A percentile compares a stretch with the other conserved stretches of the same genome.
phyloP scores from a whole-genome alignment of 1,284 basidiomycete genomes.

The Flammula alnicola region DNA sequence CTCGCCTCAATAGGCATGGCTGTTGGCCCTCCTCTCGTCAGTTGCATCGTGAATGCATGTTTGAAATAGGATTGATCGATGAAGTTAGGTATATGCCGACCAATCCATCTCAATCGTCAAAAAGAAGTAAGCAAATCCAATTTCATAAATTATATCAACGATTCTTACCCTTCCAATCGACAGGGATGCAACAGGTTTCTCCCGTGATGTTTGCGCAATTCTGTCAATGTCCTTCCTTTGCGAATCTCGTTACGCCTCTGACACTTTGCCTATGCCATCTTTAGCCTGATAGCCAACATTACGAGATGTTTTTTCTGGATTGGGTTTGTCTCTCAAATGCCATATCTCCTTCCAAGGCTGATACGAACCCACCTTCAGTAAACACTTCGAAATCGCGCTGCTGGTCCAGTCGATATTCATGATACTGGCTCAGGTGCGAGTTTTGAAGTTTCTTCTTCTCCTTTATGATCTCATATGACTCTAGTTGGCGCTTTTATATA shows the following conservation, averaged over 20 bases:
- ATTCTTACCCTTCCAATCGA: slow-evolving; percentile 4
- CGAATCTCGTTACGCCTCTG: slow-evolving; percentile 12
- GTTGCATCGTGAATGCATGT: slow-evolving; percentile 15
- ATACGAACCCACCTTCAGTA: slow-evolving; percentile 32
- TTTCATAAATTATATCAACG: background rate
- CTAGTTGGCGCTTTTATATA: slow-evolving; percentile 75
- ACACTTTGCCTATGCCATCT: slow-evolving; percentile 13
- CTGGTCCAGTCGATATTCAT: slow-evolving; percentile 81
- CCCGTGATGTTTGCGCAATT: slow-evolving; percentile 81
- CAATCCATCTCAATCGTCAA: slow-evolving; percentile 75
- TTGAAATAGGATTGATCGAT: background rate
- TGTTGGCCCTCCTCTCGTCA: slow-evolving; percentile 70
- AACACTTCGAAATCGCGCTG: slow-evolving; percentile 77
- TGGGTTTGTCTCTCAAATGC: slow-evolving; percentile 42
- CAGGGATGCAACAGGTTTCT: slow-evolving; percentile 86
- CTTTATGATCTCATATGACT: slow-evolving; percentile 10
- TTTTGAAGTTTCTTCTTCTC: slow-evolving; percentile 9
- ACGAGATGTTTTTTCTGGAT: slow-evolving; percentile 89
- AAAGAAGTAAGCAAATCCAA: slow-evolving; percentile 59
- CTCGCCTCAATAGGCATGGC: slow-evolving; percentile 73
- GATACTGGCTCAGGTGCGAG: slow-evolving; percentile 78
- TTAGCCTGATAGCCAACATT: slow-evolving; percentile 79
- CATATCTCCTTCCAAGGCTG: background rate
- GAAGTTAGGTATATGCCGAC: slow-evolving; percentile 69
- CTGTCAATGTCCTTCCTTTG: slow-evolving; percentile 49